These are phyloP conservation scores for Trichophyton equinum DNA, from an alignment of 2,329 filamentous ascomycete genomes.

Conservation along the genomic window DNA sequence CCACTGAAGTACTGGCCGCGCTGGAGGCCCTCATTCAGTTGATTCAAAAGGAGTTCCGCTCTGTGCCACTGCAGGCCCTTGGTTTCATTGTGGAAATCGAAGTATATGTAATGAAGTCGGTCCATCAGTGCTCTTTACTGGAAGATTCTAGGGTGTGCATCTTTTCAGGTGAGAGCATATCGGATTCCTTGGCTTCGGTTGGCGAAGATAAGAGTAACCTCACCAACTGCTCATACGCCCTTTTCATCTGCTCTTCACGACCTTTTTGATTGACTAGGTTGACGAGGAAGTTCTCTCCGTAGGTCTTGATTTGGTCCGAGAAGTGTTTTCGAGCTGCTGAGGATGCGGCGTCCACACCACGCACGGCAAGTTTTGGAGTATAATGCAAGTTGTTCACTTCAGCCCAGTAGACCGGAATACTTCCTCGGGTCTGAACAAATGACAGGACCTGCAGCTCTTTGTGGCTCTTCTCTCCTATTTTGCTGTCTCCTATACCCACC, in stretches of 20 bases:
- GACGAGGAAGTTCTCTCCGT: constrained; percentile 94
- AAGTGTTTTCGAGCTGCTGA: constrained; percentile 77
- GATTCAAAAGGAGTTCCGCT: constrained; percentile 73
- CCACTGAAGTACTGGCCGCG: constrained; percentile 87
- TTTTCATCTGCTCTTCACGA: constrained; percentile 76
- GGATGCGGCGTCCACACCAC: constrained; percentile 67
- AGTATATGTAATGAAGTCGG: constrained; percentile 89
- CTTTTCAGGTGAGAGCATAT: constrained; percentile 61
- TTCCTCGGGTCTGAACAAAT: constrained; percentile 92
- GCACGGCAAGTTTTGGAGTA: constrained; percentile 77
- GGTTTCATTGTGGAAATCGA: constrained; percentile 96
- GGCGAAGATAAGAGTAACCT: constrained; percentile 59
- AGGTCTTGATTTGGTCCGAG: constrained; percentile 79
- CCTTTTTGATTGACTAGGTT: constrained; percentile 96
- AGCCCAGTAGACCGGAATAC: constrained; percentile 90
- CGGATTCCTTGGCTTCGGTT: constrained; percentile 51
- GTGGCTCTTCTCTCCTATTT: constrained; percentile 45
- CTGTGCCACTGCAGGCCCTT: constrained; percentile 91
- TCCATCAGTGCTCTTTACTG: constrained; percentile 56
- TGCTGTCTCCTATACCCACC: constrained; percentile 61
- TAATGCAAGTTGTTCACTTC: constrained; percentile 92
- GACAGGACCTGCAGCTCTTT: constrained; percentile 80
- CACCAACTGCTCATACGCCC: constrained; percentile 85
- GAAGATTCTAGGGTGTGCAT: constrained; percentile 62
- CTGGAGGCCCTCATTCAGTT: constrained; percentile 60